Conservation (phyloP, 1,284 basidiomycete species). For the Hortiboletus rubellus region DNA sequence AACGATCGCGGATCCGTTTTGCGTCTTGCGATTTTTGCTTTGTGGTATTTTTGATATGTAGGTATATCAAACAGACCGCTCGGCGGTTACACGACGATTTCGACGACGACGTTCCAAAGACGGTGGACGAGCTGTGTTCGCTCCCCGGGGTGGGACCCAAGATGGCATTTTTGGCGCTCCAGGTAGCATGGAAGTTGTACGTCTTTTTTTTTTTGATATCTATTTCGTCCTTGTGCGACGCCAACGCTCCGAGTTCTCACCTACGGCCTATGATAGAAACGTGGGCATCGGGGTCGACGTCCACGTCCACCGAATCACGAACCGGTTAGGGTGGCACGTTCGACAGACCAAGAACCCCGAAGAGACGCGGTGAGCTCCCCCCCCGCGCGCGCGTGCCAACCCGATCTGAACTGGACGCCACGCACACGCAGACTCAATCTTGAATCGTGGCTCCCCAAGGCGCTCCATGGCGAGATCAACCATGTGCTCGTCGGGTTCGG, state of each 20-base stretch:
- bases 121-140: constrained; percentile 81
- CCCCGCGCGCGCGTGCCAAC: background rate
- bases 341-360: constrained; percentile 84
- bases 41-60: constrained; percentile 21
- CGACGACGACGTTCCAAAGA: constrained; percentile 81
- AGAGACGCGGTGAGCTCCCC: constrained; percentile 66
- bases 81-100: constrained; percentile 68
- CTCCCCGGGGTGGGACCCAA: constrained; percentile 90
- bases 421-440: constrained; percentile 71
- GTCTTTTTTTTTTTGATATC: constrained; percentile 20
- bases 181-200: constrained; percentile 83
- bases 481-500: constrained; percentile 91
- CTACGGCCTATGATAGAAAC: constrained; percentile 53
- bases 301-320: constrained; percentile 94
- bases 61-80: constrained; percentile 77
- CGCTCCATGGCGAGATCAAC: constrained; percentile 82
- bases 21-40: too few relatives aligned
- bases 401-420: background rate
- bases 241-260: background rate
- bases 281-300: constrained; percentile 96
- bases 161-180: constrained; percentile 86
- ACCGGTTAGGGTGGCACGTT: constrained; percentile 89
- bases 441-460: constrained; percentile 86
- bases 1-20: too few relatives aligned
- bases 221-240: background rate